phyloP scores from a whole-genome alignment of 306 rosid species.

The Adenanthera pavonina region DNA sequence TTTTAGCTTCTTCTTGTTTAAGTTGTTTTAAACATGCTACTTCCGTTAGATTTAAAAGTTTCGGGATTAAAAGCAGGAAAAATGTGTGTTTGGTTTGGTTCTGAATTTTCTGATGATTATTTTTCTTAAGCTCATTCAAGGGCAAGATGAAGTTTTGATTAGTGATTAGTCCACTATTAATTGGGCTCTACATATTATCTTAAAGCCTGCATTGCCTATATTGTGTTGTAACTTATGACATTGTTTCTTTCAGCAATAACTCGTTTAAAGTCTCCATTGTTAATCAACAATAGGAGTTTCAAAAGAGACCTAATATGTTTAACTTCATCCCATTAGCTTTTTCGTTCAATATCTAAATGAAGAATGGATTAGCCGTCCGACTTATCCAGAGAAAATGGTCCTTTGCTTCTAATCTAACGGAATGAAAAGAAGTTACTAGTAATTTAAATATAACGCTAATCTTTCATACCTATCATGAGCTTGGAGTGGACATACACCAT shows the following conservation, averaged over 20 bases:
- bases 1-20: background rate
- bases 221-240: background rate
- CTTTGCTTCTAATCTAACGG: background rate
- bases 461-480: slow-evolving; percentile 85
- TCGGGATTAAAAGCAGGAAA: background rate
- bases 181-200: background rate
- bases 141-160: background rate
- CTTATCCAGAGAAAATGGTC: background rate
- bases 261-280: background rate
- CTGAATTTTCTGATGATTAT: background rate
- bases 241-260: background rate
- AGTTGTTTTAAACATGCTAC: background rate
- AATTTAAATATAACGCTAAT: background rate
- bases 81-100: background rate
- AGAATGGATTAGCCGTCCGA: background rate
- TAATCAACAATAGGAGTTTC: background rate
- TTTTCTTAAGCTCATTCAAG: background rate
- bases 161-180: background rate
- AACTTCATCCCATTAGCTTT: background rate
- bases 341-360: background rate
- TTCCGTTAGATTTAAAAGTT: background rate
- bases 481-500: slow-evolving; percentile 98
- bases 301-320: background rate
- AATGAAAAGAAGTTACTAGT: slow-evolving; percentile 7
- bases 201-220: no score